phyloP scores from a whole-genome alignment of 2,329 filamentous ascomycete species.

The Eutypella sp. region DNA sequence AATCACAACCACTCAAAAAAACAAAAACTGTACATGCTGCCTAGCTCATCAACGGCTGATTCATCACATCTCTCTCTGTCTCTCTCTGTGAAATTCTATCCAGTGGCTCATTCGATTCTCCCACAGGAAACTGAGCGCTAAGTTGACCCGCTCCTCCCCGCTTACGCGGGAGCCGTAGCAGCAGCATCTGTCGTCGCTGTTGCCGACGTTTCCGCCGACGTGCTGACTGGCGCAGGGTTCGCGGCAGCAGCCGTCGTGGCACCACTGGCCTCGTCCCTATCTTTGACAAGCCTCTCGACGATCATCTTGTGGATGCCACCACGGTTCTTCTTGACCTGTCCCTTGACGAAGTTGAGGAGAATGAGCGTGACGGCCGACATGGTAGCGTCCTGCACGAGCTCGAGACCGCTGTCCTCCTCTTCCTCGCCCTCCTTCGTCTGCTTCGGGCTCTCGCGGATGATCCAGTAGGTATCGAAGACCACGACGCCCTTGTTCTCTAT shows the following conservation, averaged over 20 bases:
- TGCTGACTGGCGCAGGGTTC: not conserved
- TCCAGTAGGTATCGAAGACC: slow-evolving; percentile 50
- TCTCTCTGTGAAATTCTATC: too few relatives aligned
- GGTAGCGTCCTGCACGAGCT: slow-evolving; percentile 45
- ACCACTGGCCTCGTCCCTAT: slow-evolving; percentile 11
- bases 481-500: slow-evolving; percentile 46
- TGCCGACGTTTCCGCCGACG: not conserved
- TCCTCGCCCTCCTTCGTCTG: slow-evolving; percentile 26
- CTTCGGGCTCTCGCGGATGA: slow-evolving; percentile 25
- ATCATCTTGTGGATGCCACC: slow-evolving; percentile 46
- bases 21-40: too few relatives aligned
- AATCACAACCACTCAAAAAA: too few relatives aligned
- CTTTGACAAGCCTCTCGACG: slow-evolving; percentile 31
- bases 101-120: too few relatives aligned
- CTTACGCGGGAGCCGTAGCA: not conserved
- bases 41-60: too few relatives aligned
- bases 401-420: slow-evolving; percentile 22
- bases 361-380: slow-evolving; percentile 47
- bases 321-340: slow-evolving; percentile 48
- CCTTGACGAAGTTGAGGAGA: slow-evolving; percentile 43
- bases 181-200: not conserved
- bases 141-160: too few relatives aligned
- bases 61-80: too few relatives aligned
- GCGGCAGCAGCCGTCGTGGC: not conserved
- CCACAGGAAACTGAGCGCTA: too few relatives aligned